Conservation (phyloP, 2,329 filamentous ascomycete genomes). For the Rachicladosporium sp. region DNA sequence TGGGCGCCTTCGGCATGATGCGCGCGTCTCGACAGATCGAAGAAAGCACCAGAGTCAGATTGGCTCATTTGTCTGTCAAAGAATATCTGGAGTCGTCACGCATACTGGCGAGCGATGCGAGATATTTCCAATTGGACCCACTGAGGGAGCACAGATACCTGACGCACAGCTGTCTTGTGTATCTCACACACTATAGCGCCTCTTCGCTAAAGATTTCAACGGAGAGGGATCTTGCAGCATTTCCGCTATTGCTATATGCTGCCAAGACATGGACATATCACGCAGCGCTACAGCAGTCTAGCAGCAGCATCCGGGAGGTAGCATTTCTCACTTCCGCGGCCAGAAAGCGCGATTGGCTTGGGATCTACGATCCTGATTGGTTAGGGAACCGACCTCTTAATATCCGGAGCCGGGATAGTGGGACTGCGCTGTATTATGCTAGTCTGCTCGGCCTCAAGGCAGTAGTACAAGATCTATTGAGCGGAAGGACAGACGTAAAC, state of each 20-base stretch:
- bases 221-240: constrained; percentile 5
- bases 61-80: constrained; percentile 16
- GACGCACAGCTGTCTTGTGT: constrained; percentile 9
- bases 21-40: not conserved
- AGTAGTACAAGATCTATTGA: constrained; percentile 1
- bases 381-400: not conserved
- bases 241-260: constrained; percentile 10
- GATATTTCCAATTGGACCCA: constrained; percentile 7
- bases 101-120: constrained; percentile 5
- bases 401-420: too few relatives aligned
- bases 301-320: constrained; percentile 3
- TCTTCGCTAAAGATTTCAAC: constrained; percentile 4
- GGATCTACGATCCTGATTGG: constrained; percentile 4
- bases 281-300: constrained; percentile 3
- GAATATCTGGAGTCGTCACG: constrained; percentile 14
- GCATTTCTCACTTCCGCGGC: constrained; percentile 2
- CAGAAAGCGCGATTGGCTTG: constrained; percentile 5
- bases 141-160: constrained; percentile 6
- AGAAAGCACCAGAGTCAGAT: constrained; percentile 7
- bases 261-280: constrained; percentile 8
- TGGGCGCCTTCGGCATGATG: too few relatives aligned
- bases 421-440: constrained; percentile 5
- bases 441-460: constrained; percentile 1
- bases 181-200: constrained; percentile 8
- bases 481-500: too few relatives aligned